These are phyloP conservation scores for Akanthomyces muscarius DNA, from an alignment of 2,329 filamentous ascomycete species.

Conservation along the genomic window DNA sequence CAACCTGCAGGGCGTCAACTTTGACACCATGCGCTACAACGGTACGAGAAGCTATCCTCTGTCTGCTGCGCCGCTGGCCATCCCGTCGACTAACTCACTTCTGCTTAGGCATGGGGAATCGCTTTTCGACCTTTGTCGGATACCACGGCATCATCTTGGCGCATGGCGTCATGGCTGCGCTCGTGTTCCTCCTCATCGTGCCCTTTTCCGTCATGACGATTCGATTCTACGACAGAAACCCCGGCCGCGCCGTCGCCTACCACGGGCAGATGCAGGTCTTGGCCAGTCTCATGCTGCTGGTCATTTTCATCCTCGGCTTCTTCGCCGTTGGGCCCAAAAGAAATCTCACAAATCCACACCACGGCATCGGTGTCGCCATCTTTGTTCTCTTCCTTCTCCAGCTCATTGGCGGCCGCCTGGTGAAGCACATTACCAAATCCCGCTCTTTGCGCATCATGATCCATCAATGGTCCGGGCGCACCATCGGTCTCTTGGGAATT, in stretches of 20 bases:
- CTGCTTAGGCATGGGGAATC: slow-evolving; percentile 72
- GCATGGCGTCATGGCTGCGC: slow-evolving; percentile 67
- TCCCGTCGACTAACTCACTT: slow-evolving; percentile 15
- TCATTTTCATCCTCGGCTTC: slow-evolving; percentile 70
- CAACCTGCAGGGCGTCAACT: slow-evolving; percentile 71
- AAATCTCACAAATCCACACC: slow-evolving; percentile 75
- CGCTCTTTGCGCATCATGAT: slow-evolving; percentile 57
- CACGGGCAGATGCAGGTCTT: slow-evolving; percentile 74
- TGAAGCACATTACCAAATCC: slow-evolving; percentile 48
- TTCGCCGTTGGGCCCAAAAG: slow-evolving; percentile 71
- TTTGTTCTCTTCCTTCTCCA: slow-evolving; percentile 71
- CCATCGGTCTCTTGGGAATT: slow-evolving; percentile 75
- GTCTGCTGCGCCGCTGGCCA: not conserved
- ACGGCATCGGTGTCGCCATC: slow-evolving; percentile 77
- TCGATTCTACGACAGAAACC: slow-evolving; percentile 63
- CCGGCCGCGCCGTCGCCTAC: slow-evolving; percentile 58
- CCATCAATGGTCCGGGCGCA: slow-evolving; percentile 83
- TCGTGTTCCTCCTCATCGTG: slow-evolving; percentile 71
- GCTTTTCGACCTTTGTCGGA: slow-evolving; percentile 63
- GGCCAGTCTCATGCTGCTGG: slow-evolving; percentile 63
- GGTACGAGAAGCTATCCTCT: slow-evolving; percentile 46
- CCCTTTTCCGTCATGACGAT: slow-evolving; percentile 70
- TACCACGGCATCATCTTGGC: slow-evolving; percentile 69
- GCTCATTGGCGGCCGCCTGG: slow-evolving; percentile 62
- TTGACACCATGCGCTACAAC: slow-evolving; percentile 81